Conservation (phyloP, 495 filamentous ascomycete species). For the Penicillium ochrochloron region DNA sequence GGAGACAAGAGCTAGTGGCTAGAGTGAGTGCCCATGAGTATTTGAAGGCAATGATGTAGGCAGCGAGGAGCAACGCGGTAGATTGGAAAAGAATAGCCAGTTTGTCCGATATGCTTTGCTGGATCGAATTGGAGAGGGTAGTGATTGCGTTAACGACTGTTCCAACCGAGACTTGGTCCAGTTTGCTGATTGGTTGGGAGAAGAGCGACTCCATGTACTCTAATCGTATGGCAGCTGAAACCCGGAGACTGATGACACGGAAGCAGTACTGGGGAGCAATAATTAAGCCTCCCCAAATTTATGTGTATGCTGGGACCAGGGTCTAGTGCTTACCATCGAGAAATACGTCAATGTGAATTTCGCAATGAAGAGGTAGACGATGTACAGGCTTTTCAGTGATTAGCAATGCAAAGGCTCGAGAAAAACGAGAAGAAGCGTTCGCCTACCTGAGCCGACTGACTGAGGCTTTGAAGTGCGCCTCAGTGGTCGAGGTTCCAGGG, state of each 20-base stretch:
- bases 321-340: background rate
- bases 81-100: conserved; percentile 54
- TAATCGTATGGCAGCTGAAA: background rate
- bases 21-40: conserved; percentile 1
- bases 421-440: background rate
- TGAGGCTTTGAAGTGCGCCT: background rate
- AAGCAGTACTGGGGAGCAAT: background rate
- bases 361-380: background rate
- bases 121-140: conserved; percentile 64
- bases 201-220: background rate
- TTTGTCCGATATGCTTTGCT: conserved; percentile 68
- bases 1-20: background rate
- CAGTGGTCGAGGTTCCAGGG: background rate
- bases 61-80: conserved; percentile 23
- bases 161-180: conserved; percentile 40
- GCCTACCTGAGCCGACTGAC: background rate
- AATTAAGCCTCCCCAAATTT: too few species aligned
- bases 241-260: background rate
- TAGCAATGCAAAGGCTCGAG: too few species aligned
- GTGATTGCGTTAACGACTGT: conserved; percentile 63
- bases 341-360: conserved; percentile 2
- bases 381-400: background rate
- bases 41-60: background rate
- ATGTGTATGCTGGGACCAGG: too few species aligned
- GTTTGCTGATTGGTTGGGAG: conserved; percentile 10